Percentiles rank a stretch among this genome's conserved stretches.
Evolutionary conservation across 306 rosid species (phyloP).

Genomic region (Prunus armeniaca): DNA sequence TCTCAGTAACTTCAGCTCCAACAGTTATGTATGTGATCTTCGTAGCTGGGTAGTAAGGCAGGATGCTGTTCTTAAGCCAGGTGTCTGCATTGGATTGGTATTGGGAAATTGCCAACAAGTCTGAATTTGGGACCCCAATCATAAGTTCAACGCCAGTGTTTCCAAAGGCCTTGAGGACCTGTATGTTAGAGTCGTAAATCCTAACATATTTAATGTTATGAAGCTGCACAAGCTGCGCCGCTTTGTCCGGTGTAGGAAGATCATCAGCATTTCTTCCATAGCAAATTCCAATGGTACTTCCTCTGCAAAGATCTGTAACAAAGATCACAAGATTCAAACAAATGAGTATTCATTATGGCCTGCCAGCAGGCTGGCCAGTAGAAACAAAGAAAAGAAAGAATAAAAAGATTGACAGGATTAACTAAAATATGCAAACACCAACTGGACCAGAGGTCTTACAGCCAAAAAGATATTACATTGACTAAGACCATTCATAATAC

Average conservation of each 20-base stretch:
- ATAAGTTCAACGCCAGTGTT: constrained; percentile 86
- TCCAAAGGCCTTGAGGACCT: constrained; percentile 92
- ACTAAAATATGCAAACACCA: neutral
- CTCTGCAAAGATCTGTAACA: constrained; percentile 61
- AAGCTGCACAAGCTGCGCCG: constrained; percentile 76
- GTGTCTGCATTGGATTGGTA: constrained; percentile 88
- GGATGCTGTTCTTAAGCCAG: constrained; percentile 85
- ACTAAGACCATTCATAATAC: neutral
- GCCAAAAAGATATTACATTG: neutral
- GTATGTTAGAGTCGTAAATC: constrained; percentile 80
- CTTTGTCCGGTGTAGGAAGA: constrained; percentile 95
- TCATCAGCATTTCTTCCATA: constrained; percentile 98
- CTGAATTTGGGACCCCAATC: constrained; percentile 84
- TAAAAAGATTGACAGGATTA: neutral
- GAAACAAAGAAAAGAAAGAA: neutral
- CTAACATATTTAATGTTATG: constrained; percentile 80
- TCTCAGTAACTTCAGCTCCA: constrained; percentile 93
- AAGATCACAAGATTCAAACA: constrained; percentile 9
- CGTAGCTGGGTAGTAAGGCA: constrained; percentile 85
- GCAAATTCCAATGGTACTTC: constrained; percentile 84
- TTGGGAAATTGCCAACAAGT: constrained; percentile 81
- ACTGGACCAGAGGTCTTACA: neutral
- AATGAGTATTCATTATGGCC: neutral
- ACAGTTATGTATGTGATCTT: constrained; percentile 89
- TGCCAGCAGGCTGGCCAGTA: neutral